Evolutionary conservation across 352 stramenopile genomes (phyloP).

Genomic region (Lagenidium giganteum): DNA sequence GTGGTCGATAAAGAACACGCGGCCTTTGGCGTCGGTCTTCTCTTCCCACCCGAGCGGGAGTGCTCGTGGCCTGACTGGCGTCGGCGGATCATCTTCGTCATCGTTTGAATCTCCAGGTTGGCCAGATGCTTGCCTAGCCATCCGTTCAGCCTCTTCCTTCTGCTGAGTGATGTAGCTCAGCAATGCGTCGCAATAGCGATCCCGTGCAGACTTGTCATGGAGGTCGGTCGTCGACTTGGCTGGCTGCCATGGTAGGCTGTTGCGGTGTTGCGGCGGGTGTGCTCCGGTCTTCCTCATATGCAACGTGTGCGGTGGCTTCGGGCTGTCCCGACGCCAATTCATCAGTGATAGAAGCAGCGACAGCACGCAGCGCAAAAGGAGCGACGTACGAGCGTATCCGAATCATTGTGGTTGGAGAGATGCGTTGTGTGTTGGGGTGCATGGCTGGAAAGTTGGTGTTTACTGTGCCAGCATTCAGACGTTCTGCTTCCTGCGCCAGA

Average conservation of each 20-base stretch:
- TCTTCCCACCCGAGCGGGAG: constrained; percentile 68
- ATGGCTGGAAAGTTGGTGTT: constrained; percentile 79
- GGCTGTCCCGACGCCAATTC: too few relatives aligned
- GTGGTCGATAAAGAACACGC: constrained; percentile 73
- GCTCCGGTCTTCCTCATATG: constrained; percentile 25
- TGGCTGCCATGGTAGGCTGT: constrained; percentile 10
- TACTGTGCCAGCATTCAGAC: constrained; percentile 52
- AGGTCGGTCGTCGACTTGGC: constrained; percentile 37
- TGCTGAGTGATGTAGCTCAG: constrained; percentile 72
- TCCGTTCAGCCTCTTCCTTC: constrained; percentile 30
- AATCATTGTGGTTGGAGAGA: constrained; percentile 48
- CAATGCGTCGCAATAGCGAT: constrained; percentile 63
- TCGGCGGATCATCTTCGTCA: neutral
- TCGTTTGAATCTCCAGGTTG: neutral
- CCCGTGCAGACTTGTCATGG: constrained; percentile 41
- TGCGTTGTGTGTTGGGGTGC: constrained; percentile 71
- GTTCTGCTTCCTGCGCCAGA: constrained; percentile 42
- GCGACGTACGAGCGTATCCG: constrained; percentile 60
- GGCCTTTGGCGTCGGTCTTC: constrained; percentile 59
- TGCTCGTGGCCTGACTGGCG: too few relatives aligned
- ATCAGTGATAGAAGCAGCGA: too few relatives aligned
- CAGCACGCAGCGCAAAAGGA: neutral
- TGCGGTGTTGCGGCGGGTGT: constrained; percentile 11
- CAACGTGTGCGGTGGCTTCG: constrained; percentile 55
- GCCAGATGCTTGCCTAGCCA: too few relatives aligned